Percentiles rank a stretch among this genome's conserved stretches.
Conservation (phyloP, 2,329 filamentous ascomycete species). For the Ophiocordyceps unilateralis region DNA sequence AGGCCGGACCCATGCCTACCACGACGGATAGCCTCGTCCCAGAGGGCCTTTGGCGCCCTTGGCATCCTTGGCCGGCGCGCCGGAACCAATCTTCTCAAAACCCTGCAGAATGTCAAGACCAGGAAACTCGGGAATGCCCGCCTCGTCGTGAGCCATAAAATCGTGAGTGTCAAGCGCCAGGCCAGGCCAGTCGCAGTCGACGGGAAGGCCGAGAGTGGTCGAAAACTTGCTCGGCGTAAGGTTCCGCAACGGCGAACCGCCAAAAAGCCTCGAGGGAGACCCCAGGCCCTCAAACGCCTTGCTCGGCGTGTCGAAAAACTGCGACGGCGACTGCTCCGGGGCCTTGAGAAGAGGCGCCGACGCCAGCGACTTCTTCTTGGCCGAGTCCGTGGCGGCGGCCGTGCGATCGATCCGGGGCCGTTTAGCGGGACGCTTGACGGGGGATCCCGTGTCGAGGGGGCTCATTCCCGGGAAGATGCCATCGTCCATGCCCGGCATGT, state of each 20-base stretch:
- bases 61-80: slow-evolving; percentile 14
- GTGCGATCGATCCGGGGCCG: too few relatives aligned
- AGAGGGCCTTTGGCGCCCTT: slow-evolving; percentile 12
- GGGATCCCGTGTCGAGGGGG: slow-evolving; percentile 40
- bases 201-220: slow-evolving; percentile 14
- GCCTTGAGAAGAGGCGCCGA: slow-evolving; percentile 33
- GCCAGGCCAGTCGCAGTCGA: slow-evolving; percentile 21
- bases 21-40: slow-evolving; percentile 10
- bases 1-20: too few relatives aligned
- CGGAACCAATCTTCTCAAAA: slow-evolving; percentile 55
- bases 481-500: slow-evolving; percentile 14
- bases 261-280: slow-evolving; percentile 36
- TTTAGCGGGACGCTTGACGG: slow-evolving; percentile 44
- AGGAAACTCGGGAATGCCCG: slow-evolving; percentile 35
- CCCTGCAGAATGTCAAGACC: slow-evolving; percentile 58
- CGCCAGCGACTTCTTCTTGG: slow-evolving; percentile 31
- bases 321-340: slow-evolving; percentile 20
- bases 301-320: slow-evolving; percentile 36
- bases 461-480: slow-evolving; percentile 21
- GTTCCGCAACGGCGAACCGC: slow-evolving; percentile 16
- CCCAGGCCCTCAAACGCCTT: slow-evolving; percentile 36
- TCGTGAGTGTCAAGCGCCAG: slow-evolving; percentile 20
- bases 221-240: slow-evolving; percentile 35
- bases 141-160: slow-evolving; percentile 26
- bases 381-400: slow-evolving; percentile 41